A percentile compares a stretch with the other conserved stretches of the same genome.
These are phyloP conservation scores for Fusarium austroafricanum DNA, from an alignment of 2,329 filamentous ascomycete genomes.

Conservation along the genomic window DNA sequence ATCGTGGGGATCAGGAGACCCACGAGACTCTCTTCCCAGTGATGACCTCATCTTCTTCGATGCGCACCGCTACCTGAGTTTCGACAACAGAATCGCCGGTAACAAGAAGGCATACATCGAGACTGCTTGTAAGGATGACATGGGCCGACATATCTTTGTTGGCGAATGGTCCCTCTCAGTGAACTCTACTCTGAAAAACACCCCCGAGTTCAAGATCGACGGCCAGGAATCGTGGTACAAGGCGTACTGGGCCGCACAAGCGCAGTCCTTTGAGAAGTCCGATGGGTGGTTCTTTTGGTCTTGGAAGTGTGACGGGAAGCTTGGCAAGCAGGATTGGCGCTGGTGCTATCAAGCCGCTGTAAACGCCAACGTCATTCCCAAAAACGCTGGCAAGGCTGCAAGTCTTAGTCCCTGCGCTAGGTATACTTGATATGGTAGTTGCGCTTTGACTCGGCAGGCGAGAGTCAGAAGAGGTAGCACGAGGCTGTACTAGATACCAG, in stretches of 20 bases:
- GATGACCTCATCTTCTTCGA: slow-evolving; percentile 63
- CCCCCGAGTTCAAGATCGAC: slow-evolving; percentile 55
- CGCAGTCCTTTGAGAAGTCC: slow-evolving; percentile 64
- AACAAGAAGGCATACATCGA: slow-evolving; percentile 62
- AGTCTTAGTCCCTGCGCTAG: slow-evolving; percentile 17
- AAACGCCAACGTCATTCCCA: slow-evolving; percentile 43
- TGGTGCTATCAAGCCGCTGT: slow-evolving; percentile 59
- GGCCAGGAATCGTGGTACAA: slow-evolving; percentile 63
- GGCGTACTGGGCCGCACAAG: slow-evolving; percentile 68
- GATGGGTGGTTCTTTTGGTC: slow-evolving; percentile 71
- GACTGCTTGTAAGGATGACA: slow-evolving; percentile 62
- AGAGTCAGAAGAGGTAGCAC: too few relatives aligned
- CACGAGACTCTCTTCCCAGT: slow-evolving; percentile 57
- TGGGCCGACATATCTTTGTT: slow-evolving; percentile 59
- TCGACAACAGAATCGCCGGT: slow-evolving; percentile 56
- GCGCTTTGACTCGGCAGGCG: too few relatives aligned
- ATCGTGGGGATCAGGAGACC: slow-evolving; percentile 67
- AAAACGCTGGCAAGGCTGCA: slow-evolving; percentile 37
- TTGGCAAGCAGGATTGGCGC: slow-evolving; percentile 54
- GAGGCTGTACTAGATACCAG: too few relatives aligned
- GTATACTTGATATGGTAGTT: neutral
- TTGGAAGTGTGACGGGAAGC: slow-evolving; percentile 63
- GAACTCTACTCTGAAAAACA: slow-evolving; percentile 60
- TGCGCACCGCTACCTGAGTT: slow-evolving; percentile 70
- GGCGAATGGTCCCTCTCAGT: slow-evolving; percentile 70